These are phyloP conservation scores for Quercus phellos DNA, from an alignment of 331 rosid genomes.

Conservation along the genomic window DNA sequence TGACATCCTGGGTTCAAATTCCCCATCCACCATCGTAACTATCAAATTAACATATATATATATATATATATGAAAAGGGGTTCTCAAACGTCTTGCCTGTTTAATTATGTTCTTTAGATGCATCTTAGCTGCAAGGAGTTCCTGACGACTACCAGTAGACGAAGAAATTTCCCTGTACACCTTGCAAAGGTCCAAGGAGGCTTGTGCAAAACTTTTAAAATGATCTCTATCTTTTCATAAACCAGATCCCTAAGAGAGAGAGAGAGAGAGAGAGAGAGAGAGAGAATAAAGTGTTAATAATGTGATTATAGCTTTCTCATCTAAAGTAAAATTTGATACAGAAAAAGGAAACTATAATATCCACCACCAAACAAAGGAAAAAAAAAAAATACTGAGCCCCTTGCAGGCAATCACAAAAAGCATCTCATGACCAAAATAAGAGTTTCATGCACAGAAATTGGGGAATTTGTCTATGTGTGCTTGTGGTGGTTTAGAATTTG, in stretches of 20 bases:
- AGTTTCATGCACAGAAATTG: not conserved
- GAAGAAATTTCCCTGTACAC: slow-evolving; percentile 66
- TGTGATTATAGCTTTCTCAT: not conserved
- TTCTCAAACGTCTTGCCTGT: slow-evolving; percentile 54
- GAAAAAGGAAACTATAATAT: not conserved
- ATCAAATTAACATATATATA: not conserved
- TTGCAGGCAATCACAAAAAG: not conserved
- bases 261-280: slow-evolving; percentile 3
- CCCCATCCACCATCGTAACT: no score
- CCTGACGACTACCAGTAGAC: slow-evolving; percentile 54
- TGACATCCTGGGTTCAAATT: no score
- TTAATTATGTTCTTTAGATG: slow-evolving; percentile 69
- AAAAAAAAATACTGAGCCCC: not conserved
- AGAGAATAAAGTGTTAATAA: slow-evolving; percentile 1
- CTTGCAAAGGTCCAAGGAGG: slow-evolving; percentile 82
- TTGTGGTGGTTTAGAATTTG: no score
- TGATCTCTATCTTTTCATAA: slow-evolving; percentile 69
- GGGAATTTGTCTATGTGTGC: no score
- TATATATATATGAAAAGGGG: no score
- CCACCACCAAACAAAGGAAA: not conserved
- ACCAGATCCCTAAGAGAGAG: slow-evolving; percentile 59
- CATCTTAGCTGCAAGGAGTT: slow-evolving; percentile 73
- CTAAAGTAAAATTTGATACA: not conserved
- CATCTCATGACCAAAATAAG: not conserved
- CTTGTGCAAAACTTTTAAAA: slow-evolving; percentile 66